These are phyloP conservation scores for Monosporozyma aquatica DNA, from an alignment of 805 yeast genomes.

Conservation along the genomic window DNA sequence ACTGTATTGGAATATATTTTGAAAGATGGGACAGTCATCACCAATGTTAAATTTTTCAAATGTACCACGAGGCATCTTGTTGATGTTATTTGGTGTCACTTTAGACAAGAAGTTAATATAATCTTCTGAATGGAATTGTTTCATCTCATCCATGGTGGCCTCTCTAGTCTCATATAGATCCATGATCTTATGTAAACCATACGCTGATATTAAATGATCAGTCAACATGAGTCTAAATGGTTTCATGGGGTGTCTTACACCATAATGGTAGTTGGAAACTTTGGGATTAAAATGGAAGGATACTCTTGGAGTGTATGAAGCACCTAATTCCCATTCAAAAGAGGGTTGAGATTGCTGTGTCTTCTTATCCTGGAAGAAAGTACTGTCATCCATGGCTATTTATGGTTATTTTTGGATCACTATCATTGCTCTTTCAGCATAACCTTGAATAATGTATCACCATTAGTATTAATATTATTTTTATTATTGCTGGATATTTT, in stretches of 20 bases:
- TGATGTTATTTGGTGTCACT: slow-evolving; percentile 65
- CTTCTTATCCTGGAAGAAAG: slow-evolving; percentile 36
- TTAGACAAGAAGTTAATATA: slow-evolving; percentile 67
- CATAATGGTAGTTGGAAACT: slow-evolving; percentile 77
- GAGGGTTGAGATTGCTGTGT: slow-evolving; percentile 37
- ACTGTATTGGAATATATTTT: slow-evolving; percentile 67
- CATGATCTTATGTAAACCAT: slow-evolving; percentile 82
- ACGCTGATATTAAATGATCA: slow-evolving; percentile 78
- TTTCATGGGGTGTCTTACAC: slow-evolving; percentile 96
- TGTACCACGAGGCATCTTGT: slow-evolving; percentile 41
- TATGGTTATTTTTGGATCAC: no score
- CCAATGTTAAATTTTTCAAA: slow-evolving; percentile 80
- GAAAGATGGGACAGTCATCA: slow-evolving; percentile 84
- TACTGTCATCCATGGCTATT: slow-evolving; percentile 14
- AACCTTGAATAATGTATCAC: no score
- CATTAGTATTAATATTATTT: no score
- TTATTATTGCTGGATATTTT: no score
- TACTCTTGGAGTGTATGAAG: slow-evolving; percentile 47
- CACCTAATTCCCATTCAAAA: slow-evolving; percentile 40
- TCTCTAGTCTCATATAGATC: slow-evolving; percentile 76
- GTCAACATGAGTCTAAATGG: slow-evolving; percentile 91
- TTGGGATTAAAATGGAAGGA: slow-evolving; percentile 84
- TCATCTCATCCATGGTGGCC: slow-evolving; percentile 74
- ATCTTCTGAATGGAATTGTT: slow-evolving; percentile 80
- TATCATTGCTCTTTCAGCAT: no score